Evolutionary conservation across 805 yeast species (phyloP).

Genomic region (Ogataea zsoltii): DNA sequence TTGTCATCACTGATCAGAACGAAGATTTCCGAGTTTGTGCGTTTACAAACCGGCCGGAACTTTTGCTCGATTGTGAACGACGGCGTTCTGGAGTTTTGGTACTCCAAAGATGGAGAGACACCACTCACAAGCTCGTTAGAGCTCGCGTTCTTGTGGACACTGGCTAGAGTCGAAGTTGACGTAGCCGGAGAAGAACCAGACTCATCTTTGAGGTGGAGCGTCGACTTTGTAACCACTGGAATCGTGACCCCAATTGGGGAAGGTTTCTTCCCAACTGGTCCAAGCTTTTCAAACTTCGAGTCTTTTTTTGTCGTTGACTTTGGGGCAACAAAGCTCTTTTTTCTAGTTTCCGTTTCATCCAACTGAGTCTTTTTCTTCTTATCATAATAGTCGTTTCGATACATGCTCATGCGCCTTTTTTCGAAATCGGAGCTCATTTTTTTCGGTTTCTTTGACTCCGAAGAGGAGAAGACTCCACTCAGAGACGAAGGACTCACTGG

Average conservation of each 20-base stretch:
- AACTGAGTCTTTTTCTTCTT: constrained; percentile 10
- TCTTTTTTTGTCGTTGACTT: constrained; percentile 13
- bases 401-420: constrained; percentile 19
- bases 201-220: constrained; percentile 21
- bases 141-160: not conserved
- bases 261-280: constrained; percentile 37
- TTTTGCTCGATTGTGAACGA: constrained; percentile 32
- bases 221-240: constrained; percentile 33
- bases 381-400: constrained; percentile 17
- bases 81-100: not conserved
- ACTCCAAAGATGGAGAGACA: not conserved
- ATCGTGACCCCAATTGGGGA: constrained; percentile 36
- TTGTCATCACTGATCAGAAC: constrained; percentile 70
- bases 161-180: constrained; percentile 1
- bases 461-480: constrained; percentile 10
- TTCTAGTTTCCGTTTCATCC: constrained; percentile 5
- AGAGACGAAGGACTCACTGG: constrained; percentile 31
- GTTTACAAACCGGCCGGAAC: constrained; percentile 39
- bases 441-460: constrained; percentile 14
- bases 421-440: constrained; percentile 17
- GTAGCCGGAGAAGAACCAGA: constrained; percentile 6
- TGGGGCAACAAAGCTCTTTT: constrained; percentile 8
- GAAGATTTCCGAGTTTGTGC: constrained; percentile 30
- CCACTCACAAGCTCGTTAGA: not conserved
- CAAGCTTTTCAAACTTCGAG: constrained; percentile 33